Conservation (phyloP, 2,329 filamentous ascomycete genomes). For the Proliferodiscus dingleyae region DNA sequence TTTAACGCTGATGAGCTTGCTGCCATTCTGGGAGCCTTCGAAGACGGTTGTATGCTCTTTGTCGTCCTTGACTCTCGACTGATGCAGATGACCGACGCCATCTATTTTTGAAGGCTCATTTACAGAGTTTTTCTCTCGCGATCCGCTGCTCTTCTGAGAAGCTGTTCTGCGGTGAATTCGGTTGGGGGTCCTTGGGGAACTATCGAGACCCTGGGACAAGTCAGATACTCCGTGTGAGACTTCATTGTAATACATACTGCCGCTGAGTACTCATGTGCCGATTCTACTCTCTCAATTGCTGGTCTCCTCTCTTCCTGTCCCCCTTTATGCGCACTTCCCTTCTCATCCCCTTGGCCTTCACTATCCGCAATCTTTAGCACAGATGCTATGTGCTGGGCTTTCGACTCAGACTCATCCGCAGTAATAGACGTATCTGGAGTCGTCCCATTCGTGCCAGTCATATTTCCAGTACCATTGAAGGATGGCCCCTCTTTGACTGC, state of each 20-base stretch:
- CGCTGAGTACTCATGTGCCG: constrained; percentile 25
- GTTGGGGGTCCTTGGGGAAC: constrained; percentile 22
- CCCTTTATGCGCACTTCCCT: neutral
- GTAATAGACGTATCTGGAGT: neutral
- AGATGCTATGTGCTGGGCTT: constrained; percentile 23
- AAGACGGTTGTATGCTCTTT: constrained; percentile 15
- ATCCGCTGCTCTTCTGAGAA: constrained; percentile 24
- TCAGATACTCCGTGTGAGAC: constrained; percentile 3
- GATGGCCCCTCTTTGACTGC: constrained; percentile 26
- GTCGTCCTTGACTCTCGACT: constrained; percentile 8
- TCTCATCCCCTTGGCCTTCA: constrained; percentile 9
- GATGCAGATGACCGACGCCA: neutral
- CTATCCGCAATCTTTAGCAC: constrained; percentile 27
- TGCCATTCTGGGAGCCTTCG: constrained; percentile 22
- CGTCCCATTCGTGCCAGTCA: constrained; percentile 1
- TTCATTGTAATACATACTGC: constrained; percentile 16
- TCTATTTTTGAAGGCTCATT: constrained; percentile 1
- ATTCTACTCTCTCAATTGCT: constrained; percentile 20
- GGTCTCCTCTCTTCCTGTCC: constrained; percentile 16
- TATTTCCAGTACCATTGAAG: constrained; percentile 4
- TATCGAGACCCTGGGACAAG: constrained; percentile 25
- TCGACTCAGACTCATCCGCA: neutral
- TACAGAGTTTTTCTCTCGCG: constrained; percentile 11
- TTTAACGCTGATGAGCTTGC: constrained; percentile 25
- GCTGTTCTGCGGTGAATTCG: constrained; percentile 25